Evolutionary conservation across 202 grass and related monocot genomes (phyloP).

Genomic region (Zizania palustris): DNA sequence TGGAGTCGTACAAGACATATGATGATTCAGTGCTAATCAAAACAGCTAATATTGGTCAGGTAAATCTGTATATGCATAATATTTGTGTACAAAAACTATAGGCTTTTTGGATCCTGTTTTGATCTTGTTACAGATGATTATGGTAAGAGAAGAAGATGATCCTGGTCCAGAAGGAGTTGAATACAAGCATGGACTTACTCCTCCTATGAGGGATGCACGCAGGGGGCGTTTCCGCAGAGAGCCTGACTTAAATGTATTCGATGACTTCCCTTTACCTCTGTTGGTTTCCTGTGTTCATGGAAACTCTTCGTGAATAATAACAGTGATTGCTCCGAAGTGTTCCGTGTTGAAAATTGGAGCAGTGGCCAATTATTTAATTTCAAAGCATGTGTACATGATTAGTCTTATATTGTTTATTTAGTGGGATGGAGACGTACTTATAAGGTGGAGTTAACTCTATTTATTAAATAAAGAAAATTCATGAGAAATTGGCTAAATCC

Average conservation of each 20-base stretch:
- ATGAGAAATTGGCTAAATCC: no score
- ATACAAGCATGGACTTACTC: constrained; percentile 90
- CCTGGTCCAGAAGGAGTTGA: constrained; percentile 83
- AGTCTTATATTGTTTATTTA: no score
- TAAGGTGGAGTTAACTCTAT: no score
- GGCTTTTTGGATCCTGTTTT: constrained; percentile 19
- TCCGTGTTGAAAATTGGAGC: no score
- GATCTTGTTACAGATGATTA: constrained; percentile 67
- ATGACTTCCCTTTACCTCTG: constrained; percentile 28
- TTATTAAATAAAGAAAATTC: no score
- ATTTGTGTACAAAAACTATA: constrained; percentile 7
- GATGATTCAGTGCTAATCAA: constrained; percentile 90
- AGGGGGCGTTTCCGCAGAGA: constrained; percentile 81
- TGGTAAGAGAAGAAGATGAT: constrained; percentile 83
- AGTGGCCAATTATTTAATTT: no score
- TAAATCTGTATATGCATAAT: constrained; percentile 42
- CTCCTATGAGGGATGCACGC: constrained; percentile 85
- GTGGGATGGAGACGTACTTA: no score
- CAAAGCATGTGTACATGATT: no score
- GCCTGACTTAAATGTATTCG: constrained; percentile 74
- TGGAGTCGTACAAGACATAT: constrained; percentile 95
- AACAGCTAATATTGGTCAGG: constrained; percentile 87
- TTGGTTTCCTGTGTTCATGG: constrained; percentile 31
- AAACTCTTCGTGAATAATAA: constrained; percentile 17
- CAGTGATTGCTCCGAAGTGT: constrained; percentile 14